These are phyloP conservation scores for Globisporangium paddicum DNA, from an alignment of 352 stramenopile genomes.

Conservation along the genomic window DNA sequence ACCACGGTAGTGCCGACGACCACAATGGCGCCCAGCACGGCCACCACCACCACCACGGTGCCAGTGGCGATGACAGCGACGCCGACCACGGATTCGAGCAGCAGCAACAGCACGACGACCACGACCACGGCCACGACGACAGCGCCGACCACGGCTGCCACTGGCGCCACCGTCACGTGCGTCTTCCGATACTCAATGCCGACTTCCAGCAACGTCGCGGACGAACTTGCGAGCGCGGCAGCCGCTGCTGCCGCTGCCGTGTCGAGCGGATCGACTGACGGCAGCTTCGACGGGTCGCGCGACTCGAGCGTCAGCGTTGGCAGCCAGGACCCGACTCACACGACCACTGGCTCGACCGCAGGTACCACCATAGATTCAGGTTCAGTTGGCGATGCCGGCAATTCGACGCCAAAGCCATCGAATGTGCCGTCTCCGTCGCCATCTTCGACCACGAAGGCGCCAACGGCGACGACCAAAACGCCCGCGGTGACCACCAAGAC, in stretches of 20 bases:
- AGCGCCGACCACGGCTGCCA: conserved; percentile 5
- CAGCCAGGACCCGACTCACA: conserved; percentile 8
- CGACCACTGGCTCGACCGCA: conserved; percentile 1
- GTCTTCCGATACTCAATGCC: conserved; percentile 53
- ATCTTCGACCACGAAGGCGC: conserved; percentile 21
- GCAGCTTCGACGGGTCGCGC: conserved; percentile 12
- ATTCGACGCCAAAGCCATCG: conserved; percentile 15
- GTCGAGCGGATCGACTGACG: conserved; percentile 17
- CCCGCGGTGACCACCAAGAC: conserved; percentile 21
- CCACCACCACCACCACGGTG: conserved; percentile 3
- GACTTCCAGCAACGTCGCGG: conserved; percentile 39
- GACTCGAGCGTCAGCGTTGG: conserved; percentile 13
- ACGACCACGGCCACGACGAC: not conserved
- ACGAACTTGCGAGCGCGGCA: conserved; percentile 21
- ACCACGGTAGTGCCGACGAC: too few relatives aligned
- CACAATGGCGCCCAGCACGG: not conserved
- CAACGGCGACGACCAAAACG: conserved; percentile 18
- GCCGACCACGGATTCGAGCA: not conserved
- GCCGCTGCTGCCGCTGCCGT: conserved; percentile 1
- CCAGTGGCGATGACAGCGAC: not conserved
- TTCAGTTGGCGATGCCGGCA: conserved; percentile 9
- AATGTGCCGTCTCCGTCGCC: conserved; percentile 9
- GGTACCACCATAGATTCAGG: not conserved
- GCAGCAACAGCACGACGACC: not conserved
- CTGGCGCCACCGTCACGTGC: conserved; percentile 26